These are phyloP conservation scores for Kokia cookei DNA, from an alignment of 441 rosid species.

Conservation along the genomic window DNA sequence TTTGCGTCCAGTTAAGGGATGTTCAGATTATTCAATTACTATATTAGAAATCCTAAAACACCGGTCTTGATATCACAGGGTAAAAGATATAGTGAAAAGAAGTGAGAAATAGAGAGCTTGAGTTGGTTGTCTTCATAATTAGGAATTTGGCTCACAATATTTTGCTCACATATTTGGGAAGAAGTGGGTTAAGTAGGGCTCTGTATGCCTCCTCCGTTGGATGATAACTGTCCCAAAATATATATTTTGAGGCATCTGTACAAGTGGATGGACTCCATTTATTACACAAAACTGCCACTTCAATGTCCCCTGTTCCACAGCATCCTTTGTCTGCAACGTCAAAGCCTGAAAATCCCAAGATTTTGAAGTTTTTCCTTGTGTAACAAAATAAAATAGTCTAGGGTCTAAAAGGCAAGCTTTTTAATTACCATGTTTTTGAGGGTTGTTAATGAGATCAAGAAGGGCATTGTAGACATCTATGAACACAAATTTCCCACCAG, in stretches of 20 bases:
- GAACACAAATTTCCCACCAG: conserved; percentile 33
- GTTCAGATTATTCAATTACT: too few relatives aligned
- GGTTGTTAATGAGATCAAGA: conserved; percentile 32
- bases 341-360: conserved; percentile 34
- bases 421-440: conserved; percentile 29
- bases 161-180: conserved; percentile 14
- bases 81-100: too few relatives aligned
- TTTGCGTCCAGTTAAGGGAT: too few relatives aligned
- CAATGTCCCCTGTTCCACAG: conserved; percentile 60
- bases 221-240: conserved; percentile 76
- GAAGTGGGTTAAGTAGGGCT: conserved; percentile 9
- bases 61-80: too few relatives aligned
- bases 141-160: conserved; percentile 14
- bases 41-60: too few relatives aligned
- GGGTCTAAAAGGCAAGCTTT: neutral
- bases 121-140: too few relatives aligned
- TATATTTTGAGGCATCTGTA: conserved; percentile 27
- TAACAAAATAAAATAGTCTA: neutral
- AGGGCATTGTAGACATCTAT: conserved; percentile 40
- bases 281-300: conserved; percentile 50
- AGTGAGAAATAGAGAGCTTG: too few relatives aligned
- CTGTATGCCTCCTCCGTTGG: conserved; percentile 59
- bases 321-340: conserved; percentile 43
- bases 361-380: neutral
- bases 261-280: conserved; percentile 28